Evolutionary conservation across 768 basidiomycete species (phyloP), one percentile per base, ranked within the genome.

Genomic region (Tubosaeta sp.): DNA sequence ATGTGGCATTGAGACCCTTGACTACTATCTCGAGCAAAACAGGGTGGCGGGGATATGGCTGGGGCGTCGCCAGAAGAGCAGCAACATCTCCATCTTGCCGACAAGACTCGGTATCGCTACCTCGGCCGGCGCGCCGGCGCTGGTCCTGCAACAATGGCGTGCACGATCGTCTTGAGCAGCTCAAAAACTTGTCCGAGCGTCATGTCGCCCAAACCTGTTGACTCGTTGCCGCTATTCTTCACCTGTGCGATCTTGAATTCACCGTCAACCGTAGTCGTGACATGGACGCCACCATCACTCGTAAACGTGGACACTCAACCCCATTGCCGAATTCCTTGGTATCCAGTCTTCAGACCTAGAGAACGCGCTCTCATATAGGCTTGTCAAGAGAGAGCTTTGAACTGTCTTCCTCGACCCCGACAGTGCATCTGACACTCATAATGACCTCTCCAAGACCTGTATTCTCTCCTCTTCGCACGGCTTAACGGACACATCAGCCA

Each of bases 161-260:
- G 46, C 77, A 78, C 44, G 84, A 87, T 43, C 83, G 91, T 9
- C 12, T 33, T 12, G 90, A 92, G 55, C 94, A 95, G 66, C 85
- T 97, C 63, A 33, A 33, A 97, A 98, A 72, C 74, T 88, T 98
- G 55, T 94, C 93, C 7, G 97, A 97, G 67, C 82, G 92, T 31
- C 87, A 93, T 56, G 94, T 99, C 48, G 94, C 95, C 0, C 93
- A 97, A 65, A 88, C 93, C 0, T 97, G 92, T 67, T 95, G 97
- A 68, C 82, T 98, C 45, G 69, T 97, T 48, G 95, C 97, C 14
- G 91, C 93, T 38, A 98, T 99, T 66, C 81, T 98, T 27, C 97
- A 98, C 64, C 83, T 98, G 25, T 95, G 97, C 27, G 95, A 98
- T 65, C 80, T 99, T 58, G 90, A 97, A 62, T 98, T 98, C 69